phyloP scores from a whole-genome alignment of 192 early-diverging fungal genomes.

The Kickxella alabastrina region DNA sequence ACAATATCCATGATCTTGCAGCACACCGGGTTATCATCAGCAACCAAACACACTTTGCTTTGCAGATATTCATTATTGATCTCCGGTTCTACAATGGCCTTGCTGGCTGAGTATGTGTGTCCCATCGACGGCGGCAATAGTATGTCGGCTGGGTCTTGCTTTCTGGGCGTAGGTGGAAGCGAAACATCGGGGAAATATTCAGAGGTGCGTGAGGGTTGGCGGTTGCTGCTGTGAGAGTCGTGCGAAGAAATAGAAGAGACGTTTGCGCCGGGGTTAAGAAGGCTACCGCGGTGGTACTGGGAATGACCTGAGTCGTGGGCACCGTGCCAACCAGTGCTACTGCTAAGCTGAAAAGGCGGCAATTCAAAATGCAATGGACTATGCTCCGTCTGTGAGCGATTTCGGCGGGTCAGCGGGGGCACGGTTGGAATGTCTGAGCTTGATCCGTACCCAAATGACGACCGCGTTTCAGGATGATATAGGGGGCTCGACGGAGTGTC shows the following conservation, averaged over 20 bases:
- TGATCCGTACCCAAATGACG: conserved; percentile 4
- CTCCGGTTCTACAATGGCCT: conserved; percentile 1
- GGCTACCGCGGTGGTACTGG: conserved; percentile 25
- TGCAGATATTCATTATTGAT: conserved; percentile 32
- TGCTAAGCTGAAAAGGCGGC: neutral
- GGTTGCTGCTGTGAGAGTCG: neutral
- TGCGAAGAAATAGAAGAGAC: neutral
- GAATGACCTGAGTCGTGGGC: too few relatives aligned
- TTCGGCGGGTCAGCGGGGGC: neutral
- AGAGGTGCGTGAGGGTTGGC: neutral
- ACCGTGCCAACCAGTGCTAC: too few relatives aligned
- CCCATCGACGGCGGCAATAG: neutral
- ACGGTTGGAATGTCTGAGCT: neutral
- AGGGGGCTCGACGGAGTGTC: conserved; percentile 9
- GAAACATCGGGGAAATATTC: neutral
- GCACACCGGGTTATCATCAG: conserved; percentile 88
- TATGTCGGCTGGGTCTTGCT: neutral
- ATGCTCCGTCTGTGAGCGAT: conserved; percentile 4
- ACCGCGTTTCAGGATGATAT: neutral
- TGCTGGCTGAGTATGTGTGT: neutral
- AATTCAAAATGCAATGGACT: neutral
- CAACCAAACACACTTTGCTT: conserved; percentile 63
- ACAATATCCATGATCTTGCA: conserved; percentile 90
- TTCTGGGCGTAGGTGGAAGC: neutral
- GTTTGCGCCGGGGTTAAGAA: conserved; percentile 23